Evolutionary conservation across 139 green algal genomes (phyloP).

Genomic region (Chlamydomonas incerta): DNA sequence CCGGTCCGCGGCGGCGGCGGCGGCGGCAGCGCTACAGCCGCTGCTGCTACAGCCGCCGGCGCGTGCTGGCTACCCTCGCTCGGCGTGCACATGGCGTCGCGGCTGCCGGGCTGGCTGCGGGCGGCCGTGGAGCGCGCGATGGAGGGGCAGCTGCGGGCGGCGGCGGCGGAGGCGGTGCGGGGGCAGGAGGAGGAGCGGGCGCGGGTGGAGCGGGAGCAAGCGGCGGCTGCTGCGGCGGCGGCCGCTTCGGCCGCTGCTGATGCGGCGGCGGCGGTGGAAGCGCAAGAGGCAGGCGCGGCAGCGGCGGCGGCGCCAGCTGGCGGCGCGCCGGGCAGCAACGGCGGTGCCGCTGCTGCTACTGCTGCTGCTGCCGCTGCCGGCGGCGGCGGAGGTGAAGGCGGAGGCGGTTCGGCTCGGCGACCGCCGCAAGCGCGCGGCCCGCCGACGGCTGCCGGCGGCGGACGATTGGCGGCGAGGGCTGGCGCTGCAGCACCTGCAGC

Average conservation of each 20-base stretch:
- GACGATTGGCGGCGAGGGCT: too few species aligned
- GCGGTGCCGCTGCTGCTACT: too few species aligned
- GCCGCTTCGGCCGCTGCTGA: too few species aligned
- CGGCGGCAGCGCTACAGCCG: neutral
- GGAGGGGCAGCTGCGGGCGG: slow-evolving; percentile 11
- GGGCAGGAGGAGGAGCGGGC: neutral
- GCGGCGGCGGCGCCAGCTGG: neutral
- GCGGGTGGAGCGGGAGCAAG: neutral
- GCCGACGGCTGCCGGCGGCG: too few species aligned
- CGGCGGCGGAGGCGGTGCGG: slow-evolving; percentile 46
- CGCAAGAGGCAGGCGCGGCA: neutral
- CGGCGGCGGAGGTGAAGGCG: too few species aligned
- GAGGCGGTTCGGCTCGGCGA: too few species aligned
- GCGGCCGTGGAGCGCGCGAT: neutral
- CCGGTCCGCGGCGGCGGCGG: neutral
- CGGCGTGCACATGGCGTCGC: slow-evolving; percentile 12
- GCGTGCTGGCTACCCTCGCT: slow-evolving; percentile 10
- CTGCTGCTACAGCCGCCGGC: neutral
- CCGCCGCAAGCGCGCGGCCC: too few species aligned
- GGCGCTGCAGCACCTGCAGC: neutral
- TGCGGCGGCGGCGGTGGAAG: slow-evolving; percentile 7
- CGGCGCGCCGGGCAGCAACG: too few species aligned
- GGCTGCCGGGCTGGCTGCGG: slow-evolving; percentile 13
- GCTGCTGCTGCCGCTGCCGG: too few species aligned
- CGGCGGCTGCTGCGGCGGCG: neutral